Base-by-base conservation (phyloP, 1,139 yeast species). In the Saccharomycopsis hybrid region DNA sequence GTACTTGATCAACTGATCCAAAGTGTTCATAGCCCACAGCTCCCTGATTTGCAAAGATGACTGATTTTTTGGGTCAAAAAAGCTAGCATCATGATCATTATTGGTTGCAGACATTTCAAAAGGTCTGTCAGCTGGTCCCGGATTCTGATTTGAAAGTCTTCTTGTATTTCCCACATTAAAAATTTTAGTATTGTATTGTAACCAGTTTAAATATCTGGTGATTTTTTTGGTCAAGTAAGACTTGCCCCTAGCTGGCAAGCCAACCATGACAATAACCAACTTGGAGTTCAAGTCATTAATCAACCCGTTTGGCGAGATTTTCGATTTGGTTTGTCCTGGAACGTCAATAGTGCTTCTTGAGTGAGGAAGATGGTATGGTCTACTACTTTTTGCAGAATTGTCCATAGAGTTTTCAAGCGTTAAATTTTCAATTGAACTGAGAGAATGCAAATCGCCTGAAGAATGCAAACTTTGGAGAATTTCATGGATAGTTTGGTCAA, bases 121-220 rank as follows among this genome's bases (percentile, higher is more conserved):
- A 1, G 95, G 95, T 11, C 73, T 72, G 38, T 70, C 71, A 36
- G 86, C 85, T 0, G 95, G 95, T 0, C 95, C 95, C 7, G 77
- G 73, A 46, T 75, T 71, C 50, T 76, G 72, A 30, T 70, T 65
- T 44, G 86, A 82, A 60, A 78, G 77, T 60, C 97, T 75, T 61
- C 97, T 76, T 1, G 97, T 90, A 60, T 90, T 86, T 2, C 97
- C 97, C 35, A 90, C 97, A 62, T 90, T 90, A 70, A 90, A 90
- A 7, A 90, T 94, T 54, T 85, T 74, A 56, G 95, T 84, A 59
- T 85, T 89, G 62, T 88, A 95, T 67, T 89, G 95, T 50, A 86
- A 77, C 95, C 96, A 90, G 66, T 90, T 90, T 60, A 90, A 70
- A 62, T 86, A 90, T 52, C 97, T 69, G 9, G 95, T 83, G 46